Base-by-base conservation (phyloP, 768 basidiomycete genomes). In the Chalciporus sphaerocephalus region DNA sequence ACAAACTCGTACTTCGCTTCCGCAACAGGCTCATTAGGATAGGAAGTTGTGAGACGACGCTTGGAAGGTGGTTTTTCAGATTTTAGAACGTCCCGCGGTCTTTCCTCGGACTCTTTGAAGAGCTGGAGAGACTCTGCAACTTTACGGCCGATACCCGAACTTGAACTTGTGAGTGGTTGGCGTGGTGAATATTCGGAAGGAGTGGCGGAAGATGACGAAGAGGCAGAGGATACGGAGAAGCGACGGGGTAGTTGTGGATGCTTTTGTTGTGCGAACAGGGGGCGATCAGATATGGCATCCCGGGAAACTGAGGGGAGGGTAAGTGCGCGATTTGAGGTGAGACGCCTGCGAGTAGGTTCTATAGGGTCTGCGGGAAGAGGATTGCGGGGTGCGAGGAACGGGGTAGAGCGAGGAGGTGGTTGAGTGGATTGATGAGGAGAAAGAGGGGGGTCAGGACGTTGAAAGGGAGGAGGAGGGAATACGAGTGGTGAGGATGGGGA, bases 51-150 rank as follows among this genome's bases (percentile, higher is more conserved):
- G 27, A 60, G 58, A 44, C 64, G 60, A 39, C 64, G 68, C 21
- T 61, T 66, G 22, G 60, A 47, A 11, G 61, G 38, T 30, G 60
- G 54, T 23, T 59, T 52, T 4, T 58, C 57, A 2, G 65, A 48
- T 13, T 57, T 47, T 15, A 56, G 45, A 10, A 49, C 32, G 28
- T 67, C 52, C 24, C 66, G 58, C 15, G 65, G 60, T 22, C 66
- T 57, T 37, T 70, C 64, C 44, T 73, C 72, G 17, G 86, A 83
- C 67, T 88, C 85, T 56, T 85, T 89, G 74, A 92, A 92, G 10
- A 92, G 74, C 54, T 89, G 83, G 10, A 92, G 72, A 5, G 83
- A 81, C 10, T 84, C 87, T 2, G 89, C 89, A 24, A 92, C 88
- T 62, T 92, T 92, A 54, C 89, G 80, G 23, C 87, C 83, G 38